Base-by-base conservation (phyloP, 257 asterid genomes). In the Nicotiana tomentosiformis region DNA sequence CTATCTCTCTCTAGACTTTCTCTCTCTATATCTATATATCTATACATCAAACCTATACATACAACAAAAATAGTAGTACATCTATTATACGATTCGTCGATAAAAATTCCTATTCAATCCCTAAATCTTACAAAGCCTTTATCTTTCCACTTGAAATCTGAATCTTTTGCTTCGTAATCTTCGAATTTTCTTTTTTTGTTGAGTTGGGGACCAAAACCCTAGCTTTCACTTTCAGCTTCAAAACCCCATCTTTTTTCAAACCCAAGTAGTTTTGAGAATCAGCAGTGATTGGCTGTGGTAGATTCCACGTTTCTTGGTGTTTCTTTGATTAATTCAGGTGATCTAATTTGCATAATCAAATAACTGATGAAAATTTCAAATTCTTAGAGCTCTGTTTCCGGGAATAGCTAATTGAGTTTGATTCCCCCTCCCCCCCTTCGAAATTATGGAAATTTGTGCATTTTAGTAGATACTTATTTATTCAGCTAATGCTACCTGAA, bases 41-140 rank as follows among this genome's bases (percentile, higher is more conserved):
- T 90, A 86, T 88, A 89, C 88, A 86, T 89, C 85, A 82, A 85
- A 86, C 90, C 87, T 53, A 77, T 55, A 77, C 85, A 68, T 84
- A 84, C 79, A 86, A 84, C 77, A 81, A 83, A 74, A 23, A 43
- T 72, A 72, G 32, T 72, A 55, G 20, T 43, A 66, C 84, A 85
- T 90, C 88, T 88, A 84, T 43, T 78, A 83, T 84, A 86, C 88
- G 91, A 88, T 89, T 89, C 91, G 81, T 49, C 82, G 18, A 37
- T 35, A 37, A 69, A 53, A 72, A 74, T 82, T 84, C 91, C 87
- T 84, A 87, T 86, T 82, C 82, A 85, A 90, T 84, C 87, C 91
- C 88, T 82, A 85, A 32, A 84, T 69, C 77, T 39, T 37, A 1
- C 77, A 37, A 69, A 35, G 53, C 53, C 17, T 67, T 35, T 35